phyloP scores from a whole-genome alignment of 75 land plant genomes.

The Adiantum capillusveneris region DNA sequence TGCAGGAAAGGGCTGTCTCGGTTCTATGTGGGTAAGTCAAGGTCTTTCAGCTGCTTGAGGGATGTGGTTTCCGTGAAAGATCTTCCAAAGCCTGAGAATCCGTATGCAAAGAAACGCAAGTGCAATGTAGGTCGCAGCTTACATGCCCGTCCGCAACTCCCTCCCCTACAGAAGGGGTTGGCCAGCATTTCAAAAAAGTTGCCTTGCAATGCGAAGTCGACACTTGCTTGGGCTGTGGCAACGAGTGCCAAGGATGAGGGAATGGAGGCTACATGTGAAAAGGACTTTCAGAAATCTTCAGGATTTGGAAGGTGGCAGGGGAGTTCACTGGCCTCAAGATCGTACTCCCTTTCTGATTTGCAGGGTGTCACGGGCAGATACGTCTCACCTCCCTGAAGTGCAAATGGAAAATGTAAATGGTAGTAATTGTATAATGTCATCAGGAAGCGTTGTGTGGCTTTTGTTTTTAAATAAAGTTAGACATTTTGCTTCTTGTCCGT shows the following conservation, averaged over 20 bases:
- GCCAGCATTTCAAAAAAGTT: constrained; percentile 39
- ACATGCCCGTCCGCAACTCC: constrained; percentile 12
- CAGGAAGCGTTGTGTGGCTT: too few species aligned
- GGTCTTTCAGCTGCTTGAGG: constrained; percentile 44
- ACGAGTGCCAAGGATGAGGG: constrained; percentile 17
- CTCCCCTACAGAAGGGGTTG: constrained; percentile 17
- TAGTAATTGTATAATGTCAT: too few species aligned
- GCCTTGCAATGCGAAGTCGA: constrained; percentile 14
- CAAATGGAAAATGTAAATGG: too few species aligned
- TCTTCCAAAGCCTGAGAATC: constrained; percentile 52
- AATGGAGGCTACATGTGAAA: constrained; percentile 12
- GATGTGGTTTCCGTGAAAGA: constrained; percentile 40
- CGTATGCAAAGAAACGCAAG: constrained; percentile 42
- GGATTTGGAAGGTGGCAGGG: neutral
- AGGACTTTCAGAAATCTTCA: too few species aligned
- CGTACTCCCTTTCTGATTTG: constrained; percentile 33
- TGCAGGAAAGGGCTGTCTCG: constrained; percentile 56
- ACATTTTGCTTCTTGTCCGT: too few species aligned
- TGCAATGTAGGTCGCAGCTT: constrained; percentile 9
- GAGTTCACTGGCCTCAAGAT: constrained; percentile 24
- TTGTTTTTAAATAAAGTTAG: too few species aligned
- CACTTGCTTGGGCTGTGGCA: constrained; percentile 33
- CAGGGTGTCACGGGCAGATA: constrained; percentile 20
- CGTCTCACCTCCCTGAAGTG: too few species aligned
- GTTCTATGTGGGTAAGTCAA: constrained; percentile 46